Evolutionary conservation across 352 stramenopile genomes (phyloP).

Genomic region (Pythium dissotocum): DNA sequence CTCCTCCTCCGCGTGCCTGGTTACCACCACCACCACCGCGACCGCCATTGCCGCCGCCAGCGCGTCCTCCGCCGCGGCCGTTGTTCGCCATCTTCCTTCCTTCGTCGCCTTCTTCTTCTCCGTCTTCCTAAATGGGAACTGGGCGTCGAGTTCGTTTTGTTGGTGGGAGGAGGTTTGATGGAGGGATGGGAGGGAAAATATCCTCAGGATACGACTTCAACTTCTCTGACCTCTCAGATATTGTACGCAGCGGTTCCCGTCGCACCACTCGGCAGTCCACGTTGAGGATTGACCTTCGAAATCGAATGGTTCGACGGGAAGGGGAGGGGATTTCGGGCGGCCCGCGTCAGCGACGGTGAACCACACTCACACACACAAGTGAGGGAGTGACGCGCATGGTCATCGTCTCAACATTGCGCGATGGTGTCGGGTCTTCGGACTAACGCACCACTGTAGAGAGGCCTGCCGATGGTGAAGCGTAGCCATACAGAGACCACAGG

Average conservation of each 20-base stretch:
- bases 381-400: neutral
- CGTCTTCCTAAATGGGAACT: no score
- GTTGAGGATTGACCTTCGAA: neutral
- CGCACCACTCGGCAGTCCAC: neutral
- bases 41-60: neutral
- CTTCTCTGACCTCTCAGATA: neutral
- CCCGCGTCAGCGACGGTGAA: neutral
- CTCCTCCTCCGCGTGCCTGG: neutral
- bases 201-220: slow-evolving; percentile 14
- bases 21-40: neutral
- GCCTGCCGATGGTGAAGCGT: no score
- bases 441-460: no score
- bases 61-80: neutral
- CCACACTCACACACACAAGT: neutral
- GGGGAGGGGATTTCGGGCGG: neutral
- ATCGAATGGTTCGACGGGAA: neutral
- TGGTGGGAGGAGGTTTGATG: no score
- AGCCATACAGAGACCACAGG: no score
- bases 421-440: no score
- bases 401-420: no score
- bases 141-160: no score
- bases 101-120: neutral
- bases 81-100: neutral
- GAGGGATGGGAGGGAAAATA: slow-evolving; percentile 11
- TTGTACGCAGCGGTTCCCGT: neutral